Base-by-base conservation (phyloP, 805 yeast species). In the Candida saitoana region DNA sequence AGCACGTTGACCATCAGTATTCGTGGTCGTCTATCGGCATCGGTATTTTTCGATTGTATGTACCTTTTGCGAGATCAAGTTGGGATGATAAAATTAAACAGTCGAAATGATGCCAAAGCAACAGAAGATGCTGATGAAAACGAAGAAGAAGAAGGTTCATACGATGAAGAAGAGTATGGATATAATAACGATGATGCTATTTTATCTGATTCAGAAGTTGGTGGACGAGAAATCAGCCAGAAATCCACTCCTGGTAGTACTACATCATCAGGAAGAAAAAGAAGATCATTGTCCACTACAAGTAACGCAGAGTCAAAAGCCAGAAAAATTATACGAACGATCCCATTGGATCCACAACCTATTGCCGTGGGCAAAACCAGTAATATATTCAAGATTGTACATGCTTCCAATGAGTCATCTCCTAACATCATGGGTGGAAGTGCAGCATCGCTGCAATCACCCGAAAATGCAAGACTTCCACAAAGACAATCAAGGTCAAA, bases 31-130 rank as follows among this genome's bases (percentile, higher is more conserved):
- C 84, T 88, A 95, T 78, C 95, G 6, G 96, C 96, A 0, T 83
- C 93, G 44, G 88, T 90, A 2, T 88, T 91, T 52, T 93, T 91
- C 61, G 99, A 93, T 63, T 83, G 91, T 52, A 66, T 91, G 38
- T 86, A 90, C 79, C 74, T 87, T 3, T 67, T 93, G 54, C 69
- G 96, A 51, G 91, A 87, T 50, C 84, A 87, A 59, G 87, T 88
- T 46, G 96, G 96, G 11, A 85, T 89, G 84, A 79, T 84, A 40
- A 81, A 81, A 46, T 55, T 67, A 48, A 70, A 79, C 38, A 76
- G 55, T 35, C 47, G 56, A 38, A 58, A 59, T 5, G 68, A 63
- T 29, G 44, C 50, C 25, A 43, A 50, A 3, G 41, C 31, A 19
- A 38, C 34, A 42, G 61, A 55, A 19, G 47, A 51, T 12, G 53